Conservation (phyloP, 352 stramenopile species). For the Peronospora destructor region DNA sequence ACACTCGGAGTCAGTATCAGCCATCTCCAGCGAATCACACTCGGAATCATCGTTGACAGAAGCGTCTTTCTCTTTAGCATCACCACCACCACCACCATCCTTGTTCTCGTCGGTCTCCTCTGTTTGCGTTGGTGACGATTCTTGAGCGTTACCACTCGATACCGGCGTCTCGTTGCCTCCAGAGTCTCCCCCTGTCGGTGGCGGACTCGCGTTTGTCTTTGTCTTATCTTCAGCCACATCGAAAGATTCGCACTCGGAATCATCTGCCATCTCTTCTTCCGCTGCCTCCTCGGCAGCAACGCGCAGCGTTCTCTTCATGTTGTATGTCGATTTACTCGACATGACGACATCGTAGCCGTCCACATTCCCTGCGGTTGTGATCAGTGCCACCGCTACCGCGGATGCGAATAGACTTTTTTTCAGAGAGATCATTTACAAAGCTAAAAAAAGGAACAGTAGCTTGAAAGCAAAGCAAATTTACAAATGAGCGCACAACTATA, state of each 20-base stretch:
- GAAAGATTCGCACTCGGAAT: conserved; percentile 21
- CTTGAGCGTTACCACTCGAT: too few species aligned
- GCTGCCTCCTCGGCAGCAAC: conserved; percentile 11
- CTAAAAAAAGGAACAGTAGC: conserved; percentile 4
- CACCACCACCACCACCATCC: neutral
- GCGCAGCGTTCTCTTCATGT: conserved; percentile 21
- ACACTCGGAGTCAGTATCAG: conserved; percentile 22
- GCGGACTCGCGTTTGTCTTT: too few species aligned
- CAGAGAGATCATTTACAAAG: conserved; percentile 13
- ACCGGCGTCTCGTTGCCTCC: too few species aligned
- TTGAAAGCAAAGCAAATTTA: conserved; percentile 20
- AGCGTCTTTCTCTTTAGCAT: too few species aligned
- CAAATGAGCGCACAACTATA: conserved; percentile 15
- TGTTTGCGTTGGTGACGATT: neutral
- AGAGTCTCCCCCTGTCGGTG: too few species aligned
- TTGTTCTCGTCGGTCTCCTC: neutral
- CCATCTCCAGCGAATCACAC: conserved; percentile 19
- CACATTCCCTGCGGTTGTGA: conserved; percentile 5
- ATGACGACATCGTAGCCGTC: conserved; percentile 19
- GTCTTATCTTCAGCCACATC: conserved; percentile 7
- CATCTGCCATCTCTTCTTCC: conserved; percentile 20
- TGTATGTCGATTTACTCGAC: conserved; percentile 12
- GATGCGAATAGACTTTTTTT: conserved; percentile 28
- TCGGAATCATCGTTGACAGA: neutral
- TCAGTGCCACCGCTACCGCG: conserved; percentile 21